A percentile compares a stretch with the other conserved stretches of the same genome.
Evolutionary conservation across 2,329 filamentous ascomycete genomes (phyloP).

Genomic region (Penicillium paneum): DNA sequence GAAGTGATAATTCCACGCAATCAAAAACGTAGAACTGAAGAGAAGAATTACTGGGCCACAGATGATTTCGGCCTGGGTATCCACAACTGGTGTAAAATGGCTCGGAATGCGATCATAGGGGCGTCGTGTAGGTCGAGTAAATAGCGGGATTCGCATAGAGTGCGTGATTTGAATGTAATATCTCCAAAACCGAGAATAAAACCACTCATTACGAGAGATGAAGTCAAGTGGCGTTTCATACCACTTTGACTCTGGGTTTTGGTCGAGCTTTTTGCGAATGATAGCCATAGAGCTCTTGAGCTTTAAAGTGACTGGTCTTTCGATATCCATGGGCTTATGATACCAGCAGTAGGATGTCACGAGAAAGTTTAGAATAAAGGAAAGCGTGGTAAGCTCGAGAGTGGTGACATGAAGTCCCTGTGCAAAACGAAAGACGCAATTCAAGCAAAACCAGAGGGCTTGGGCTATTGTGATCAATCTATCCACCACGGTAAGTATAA

Average conservation of each 20-base stretch:
- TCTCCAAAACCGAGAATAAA: background rate
- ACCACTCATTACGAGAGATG: background rate
- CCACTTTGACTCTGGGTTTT: background rate
- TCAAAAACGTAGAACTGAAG: background rate
- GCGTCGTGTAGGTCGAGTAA: background rate
- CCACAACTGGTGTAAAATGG: background rate
- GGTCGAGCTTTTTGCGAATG: background rate
- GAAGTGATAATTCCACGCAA: background rate
- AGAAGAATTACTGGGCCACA: background rate
- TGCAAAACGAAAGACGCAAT: background rate
- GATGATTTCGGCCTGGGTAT: background rate
- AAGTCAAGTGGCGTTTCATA: background rate
- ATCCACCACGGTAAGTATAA: background rate
- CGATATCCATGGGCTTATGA: background rate
- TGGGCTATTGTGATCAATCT: background rate
- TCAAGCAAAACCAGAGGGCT: background rate
- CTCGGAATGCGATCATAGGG: slow-evolving; percentile 1
- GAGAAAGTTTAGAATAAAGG: background rate
- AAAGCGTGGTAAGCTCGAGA: background rate
- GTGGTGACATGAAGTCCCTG: background rate
- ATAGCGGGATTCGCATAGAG: background rate
- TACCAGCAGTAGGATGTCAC: background rate
- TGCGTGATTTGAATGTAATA: background rate
- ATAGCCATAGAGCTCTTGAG: background rate
- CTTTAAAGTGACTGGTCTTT: background rate